Conservation (phyloP, 2,329 filamentous ascomycete genomes). For the Diaporthe destruens region DNA sequence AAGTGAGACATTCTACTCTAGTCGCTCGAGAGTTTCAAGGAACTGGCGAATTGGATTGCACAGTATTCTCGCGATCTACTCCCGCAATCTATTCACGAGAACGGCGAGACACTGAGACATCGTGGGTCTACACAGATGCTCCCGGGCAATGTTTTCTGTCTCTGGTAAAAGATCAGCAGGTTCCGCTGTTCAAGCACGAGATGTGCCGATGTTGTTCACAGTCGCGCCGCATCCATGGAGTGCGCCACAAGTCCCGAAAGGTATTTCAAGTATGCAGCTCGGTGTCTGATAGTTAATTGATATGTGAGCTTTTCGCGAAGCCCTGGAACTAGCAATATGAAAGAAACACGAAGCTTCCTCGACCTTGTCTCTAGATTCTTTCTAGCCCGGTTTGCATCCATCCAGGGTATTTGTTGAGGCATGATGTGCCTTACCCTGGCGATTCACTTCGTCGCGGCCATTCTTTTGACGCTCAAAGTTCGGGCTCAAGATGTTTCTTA, state of each 20-base stretch:
- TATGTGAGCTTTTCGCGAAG: not conserved
- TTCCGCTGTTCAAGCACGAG: not conserved
- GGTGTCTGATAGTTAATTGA: not conserved
- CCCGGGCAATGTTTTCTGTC: not conserved
- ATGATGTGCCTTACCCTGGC: not conserved
- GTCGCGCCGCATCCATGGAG: not conserved
- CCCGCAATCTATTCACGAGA: not conserved
- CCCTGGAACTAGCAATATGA: too few species aligned
- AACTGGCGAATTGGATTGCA: not conserved
- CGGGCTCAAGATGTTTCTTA: constrained; percentile 10
- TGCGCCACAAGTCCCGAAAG: not conserved
- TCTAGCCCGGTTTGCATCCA: not conserved
- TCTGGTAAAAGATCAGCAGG: constrained; percentile 1
- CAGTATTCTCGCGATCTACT: too few species aligned
- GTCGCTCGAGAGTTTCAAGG: not conserved
- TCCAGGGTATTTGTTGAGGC: not conserved
- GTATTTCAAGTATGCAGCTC: not conserved
- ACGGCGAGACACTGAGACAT: not conserved
- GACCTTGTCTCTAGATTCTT: not conserved
- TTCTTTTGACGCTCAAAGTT: not conserved
- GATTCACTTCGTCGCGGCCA: not conserved
- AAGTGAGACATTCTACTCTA: constrained; percentile 5
- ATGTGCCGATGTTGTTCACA: not conserved
- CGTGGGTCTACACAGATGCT: not conserved
- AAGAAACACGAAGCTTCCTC: not conserved